Evolutionary conservation across 1,139 yeast species (phyloP).

Genomic region (Geotrichum klebahnii): DNA sequence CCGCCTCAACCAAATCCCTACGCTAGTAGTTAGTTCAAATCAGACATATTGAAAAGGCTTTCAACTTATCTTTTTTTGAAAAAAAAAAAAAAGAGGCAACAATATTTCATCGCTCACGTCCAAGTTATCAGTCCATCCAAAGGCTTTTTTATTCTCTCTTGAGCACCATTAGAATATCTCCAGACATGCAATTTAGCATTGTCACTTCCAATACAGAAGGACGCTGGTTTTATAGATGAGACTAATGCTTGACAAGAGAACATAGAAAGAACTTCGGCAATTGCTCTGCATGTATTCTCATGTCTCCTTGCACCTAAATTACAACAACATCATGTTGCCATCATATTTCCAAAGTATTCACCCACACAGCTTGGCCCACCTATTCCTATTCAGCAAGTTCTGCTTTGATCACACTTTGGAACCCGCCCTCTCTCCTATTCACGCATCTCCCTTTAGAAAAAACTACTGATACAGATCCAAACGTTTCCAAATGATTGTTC

Average conservation of each 20-base stretch:
- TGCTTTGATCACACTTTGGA: slow-evolving; percentile 4
- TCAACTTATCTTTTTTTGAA: slow-evolving; percentile 7
- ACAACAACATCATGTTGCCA: too few species aligned
- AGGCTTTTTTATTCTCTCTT: not conserved
- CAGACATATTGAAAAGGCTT: not conserved
- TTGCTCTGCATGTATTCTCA: slow-evolving; percentile 3
- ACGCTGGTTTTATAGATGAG: slow-evolving; percentile 1
- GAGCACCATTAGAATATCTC: not conserved
- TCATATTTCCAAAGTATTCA: not conserved
- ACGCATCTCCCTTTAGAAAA: not conserved
- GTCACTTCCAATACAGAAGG: slow-evolving; percentile 12
- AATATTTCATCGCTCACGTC: not conserved
- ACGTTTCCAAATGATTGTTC: not conserved
- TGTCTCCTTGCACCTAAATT: not conserved
- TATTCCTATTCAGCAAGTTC: not conserved
- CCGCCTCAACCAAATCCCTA: too few species aligned
- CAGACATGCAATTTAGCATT: slow-evolving; percentile 12
- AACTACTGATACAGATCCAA: not conserved
- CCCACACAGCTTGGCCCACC: not conserved
- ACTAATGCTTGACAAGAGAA: not conserved
- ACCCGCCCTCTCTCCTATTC: not conserved
- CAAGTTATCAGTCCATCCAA: too few species aligned
- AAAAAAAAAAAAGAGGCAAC: not conserved
- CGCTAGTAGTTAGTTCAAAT: slow-evolving; percentile 8
- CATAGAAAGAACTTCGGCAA: slow-evolving; percentile 2